Evolutionary conservation across 192 early-diverging fungal genomes (phyloP).

Genomic region (Coemansia sp.): DNA sequence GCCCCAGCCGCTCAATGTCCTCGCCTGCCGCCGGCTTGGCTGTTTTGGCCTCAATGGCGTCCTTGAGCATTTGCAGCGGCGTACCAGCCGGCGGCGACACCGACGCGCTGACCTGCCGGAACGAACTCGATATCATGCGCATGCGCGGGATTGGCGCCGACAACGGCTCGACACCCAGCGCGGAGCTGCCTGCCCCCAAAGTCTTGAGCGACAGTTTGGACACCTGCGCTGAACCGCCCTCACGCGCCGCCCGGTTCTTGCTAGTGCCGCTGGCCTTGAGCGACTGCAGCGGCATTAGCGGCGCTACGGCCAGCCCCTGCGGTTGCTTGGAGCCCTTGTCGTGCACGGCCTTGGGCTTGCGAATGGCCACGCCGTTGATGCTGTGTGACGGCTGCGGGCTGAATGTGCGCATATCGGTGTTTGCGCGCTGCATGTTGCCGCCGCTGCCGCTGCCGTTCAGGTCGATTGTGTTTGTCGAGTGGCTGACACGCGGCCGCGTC

Average conservation of each 20-base stretch:
- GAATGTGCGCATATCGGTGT: conserved; percentile 37
- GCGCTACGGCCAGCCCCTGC: conserved; percentile 1
- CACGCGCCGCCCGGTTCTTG: background rate
- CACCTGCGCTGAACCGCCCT: conserved; percentile 1
- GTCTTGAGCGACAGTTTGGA: conserved; percentile 25
- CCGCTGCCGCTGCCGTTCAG: background rate
- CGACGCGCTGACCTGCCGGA: conserved; percentile 5
- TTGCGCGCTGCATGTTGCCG: conserved; percentile 30
- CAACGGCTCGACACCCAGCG: conserved; percentile 24
- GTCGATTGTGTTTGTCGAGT: conserved; percentile 30
- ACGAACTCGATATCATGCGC: conserved; percentile 23
- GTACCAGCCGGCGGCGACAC: conserved; percentile 15
- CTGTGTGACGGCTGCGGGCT: conserved; percentile 1
- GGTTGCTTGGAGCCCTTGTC: conserved; percentile 2
- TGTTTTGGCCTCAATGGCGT: conserved; percentile 13
- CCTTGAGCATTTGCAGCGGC: conserved; percentile 16
- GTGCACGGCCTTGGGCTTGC: conserved; percentile 16
- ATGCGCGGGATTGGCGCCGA: conserved; percentile 38
- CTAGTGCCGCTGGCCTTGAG: background rate
- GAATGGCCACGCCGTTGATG: conserved; percentile 8
- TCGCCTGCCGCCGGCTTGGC: conserved; percentile 10
- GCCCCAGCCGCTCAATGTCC: conserved; percentile 39
- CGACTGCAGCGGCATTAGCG: conserved; percentile 2
- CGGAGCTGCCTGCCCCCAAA: background rate
- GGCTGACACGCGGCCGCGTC: conserved; percentile 22